Evolutionary conservation across 208 protist genomes (phyloP).

Genomic region (Trypanosoma boissoni): DNA sequence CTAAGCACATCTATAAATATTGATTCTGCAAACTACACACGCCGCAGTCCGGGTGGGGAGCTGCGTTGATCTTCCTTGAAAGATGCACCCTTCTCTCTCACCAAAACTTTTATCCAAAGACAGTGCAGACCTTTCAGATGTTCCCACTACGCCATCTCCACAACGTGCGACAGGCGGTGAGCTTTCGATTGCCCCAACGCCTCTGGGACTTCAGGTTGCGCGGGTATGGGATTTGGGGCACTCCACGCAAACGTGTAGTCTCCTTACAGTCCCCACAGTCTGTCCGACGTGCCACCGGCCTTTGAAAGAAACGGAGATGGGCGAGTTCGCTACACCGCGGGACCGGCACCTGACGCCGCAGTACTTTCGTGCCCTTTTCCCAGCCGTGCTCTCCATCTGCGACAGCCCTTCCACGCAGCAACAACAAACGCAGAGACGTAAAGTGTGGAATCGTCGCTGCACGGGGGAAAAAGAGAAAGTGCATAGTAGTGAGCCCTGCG

Average conservation of each 20-base stretch:
- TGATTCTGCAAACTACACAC: too few relatives aligned
- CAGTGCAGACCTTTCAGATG: neutral
- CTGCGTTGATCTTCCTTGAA: too few relatives aligned
- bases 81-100: neutral
- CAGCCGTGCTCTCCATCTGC: constrained; percentile 41
- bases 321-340: neutral
- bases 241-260: neutral
- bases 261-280: constrained; percentile 7
- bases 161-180: constrained; percentile 4
- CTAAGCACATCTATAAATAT: too few relatives aligned
- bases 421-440: constrained; percentile 13
- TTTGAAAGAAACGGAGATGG: constrained; percentile 7
- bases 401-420: constrained; percentile 14
- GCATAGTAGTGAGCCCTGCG: neutral
- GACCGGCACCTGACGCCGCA: constrained; percentile 41
- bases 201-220: constrained; percentile 12
- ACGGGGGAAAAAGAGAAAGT: neutral
- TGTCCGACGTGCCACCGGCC: constrained; percentile 35
- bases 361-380: constrained; percentile 57
- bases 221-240: neutral
- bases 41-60: too few relatives aligned
- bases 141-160: neutral
- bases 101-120: neutral
- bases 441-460: neutral
- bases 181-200: constrained; percentile 19